Percentiles rank a stretch among this genome's conserved stretches.
These are phyloP conservation scores for Chondrus crispus DNA, from an alignment of 23 red algal species.

Conservation along the genomic window DNA sequence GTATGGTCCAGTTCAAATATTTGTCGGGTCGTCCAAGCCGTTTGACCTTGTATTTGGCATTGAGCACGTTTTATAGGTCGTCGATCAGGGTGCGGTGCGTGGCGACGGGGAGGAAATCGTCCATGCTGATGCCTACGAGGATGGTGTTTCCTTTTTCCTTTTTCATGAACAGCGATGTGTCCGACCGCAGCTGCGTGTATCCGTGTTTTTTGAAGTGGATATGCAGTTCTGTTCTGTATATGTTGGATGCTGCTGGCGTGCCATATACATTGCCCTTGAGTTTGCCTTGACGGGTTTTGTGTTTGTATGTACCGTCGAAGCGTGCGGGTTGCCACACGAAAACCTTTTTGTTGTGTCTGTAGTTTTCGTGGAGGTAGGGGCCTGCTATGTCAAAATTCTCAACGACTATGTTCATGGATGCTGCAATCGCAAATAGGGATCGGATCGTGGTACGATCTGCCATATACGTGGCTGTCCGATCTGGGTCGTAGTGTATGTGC, in stretches of 20 bases:
- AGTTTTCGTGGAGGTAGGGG: constrained; percentile 11
- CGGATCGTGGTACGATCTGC: neutral
- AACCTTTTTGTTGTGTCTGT: neutral
- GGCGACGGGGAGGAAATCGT: neutral
- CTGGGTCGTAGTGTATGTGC: neutral
- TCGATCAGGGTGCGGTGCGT: neutral
- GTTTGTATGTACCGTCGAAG: neutral
- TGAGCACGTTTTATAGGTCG: neutral
- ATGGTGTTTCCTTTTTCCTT: neutral
- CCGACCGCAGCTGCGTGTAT: too few relatives aligned
- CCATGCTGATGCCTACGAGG: neutral
- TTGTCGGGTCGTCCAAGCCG: neutral
- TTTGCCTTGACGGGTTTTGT: neutral
- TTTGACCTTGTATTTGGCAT: neutral
- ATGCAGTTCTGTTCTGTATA: neutral
- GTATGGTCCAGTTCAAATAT: neutral
- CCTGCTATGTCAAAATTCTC: constrained; percentile 18
- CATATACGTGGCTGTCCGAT: neutral
- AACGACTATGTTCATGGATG: neutral
- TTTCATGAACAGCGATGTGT: neutral
- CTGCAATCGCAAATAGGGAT: neutral
- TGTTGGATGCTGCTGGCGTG: neutral
- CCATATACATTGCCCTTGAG: neutral
- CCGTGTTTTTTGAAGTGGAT: neutral
- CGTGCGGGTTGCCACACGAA: neutral